Evolutionary conservation across 208 protist species (phyloP), one percentile per base, ranked within the genome.

Genomic region (Crithidia mellificae): DNA sequence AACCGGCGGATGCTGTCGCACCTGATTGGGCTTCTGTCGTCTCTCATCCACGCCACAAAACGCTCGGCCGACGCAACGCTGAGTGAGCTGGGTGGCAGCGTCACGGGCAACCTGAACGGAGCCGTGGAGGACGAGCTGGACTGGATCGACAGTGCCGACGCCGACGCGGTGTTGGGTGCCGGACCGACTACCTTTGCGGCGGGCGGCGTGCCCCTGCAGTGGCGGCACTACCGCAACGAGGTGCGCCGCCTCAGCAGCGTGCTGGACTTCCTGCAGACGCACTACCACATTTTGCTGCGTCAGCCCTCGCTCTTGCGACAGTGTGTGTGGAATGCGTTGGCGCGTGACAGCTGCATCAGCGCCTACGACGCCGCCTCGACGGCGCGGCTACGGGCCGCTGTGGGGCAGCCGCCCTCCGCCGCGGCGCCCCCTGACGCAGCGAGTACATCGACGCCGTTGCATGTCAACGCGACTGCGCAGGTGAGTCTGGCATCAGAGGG

Each of bases 261-360:
- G 34, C 47, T 81, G 8, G 46, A 73, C 24, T 92, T 95, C 57
- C 32, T 95, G 54, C 73, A 79, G 38, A 59, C 54, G 22, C 53
- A 91, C 54, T 83, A 85, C 52, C 83, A 93, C 61, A 68, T 93
- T 24, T 76, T 96, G 17, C 41, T 56, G 20, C 54, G 53, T 1
- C 77, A 87, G 11, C 92, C 92, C 0, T 54, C 41, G 11, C 61
- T 93, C n/a, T 56, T 94, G 34, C 54, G 74, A 43, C 92, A 95
- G 68, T 89, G 78, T 47, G 80, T 91, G 38, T 78, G 67, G 39
- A 95, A 95, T 75, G 63, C 58, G n/a, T 34, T 78, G 2, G 11
- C 55, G 17, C 44, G 41, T 1, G 79, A 63, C 30, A 30, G 43
- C 22, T 75, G 69, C 36, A 74, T 89, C 36, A 85, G 84, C 47